Evolutionary conservation across 2,329 filamentous ascomycete species (phyloP), one percentile per base, ranked within the genome.

Genomic region (Raffaelea ambrosiae): DNA sequence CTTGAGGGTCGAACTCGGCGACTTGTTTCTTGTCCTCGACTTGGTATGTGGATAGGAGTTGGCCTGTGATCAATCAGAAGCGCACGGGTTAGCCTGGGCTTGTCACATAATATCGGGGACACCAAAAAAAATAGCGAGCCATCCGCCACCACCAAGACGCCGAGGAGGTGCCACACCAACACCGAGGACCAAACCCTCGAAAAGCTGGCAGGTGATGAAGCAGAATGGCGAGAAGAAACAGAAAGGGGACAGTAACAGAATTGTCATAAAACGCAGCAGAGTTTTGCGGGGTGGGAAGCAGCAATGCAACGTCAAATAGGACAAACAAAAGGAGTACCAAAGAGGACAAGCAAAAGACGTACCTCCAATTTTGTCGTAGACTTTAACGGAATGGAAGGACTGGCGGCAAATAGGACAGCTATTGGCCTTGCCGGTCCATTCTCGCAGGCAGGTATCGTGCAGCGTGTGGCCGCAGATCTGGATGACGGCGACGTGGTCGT

Each of bases 381-480:
- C 82, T 63, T 93, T 82, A 55, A 98, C 90, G 58, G 84, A 71
- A 66, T 97, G 91, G 71, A 98, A 97, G 54, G 78, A 81, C 59
- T 88, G 86, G 57, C 93, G 86, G 68, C 93, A 98, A 65, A 98
- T 95, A 41, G 93, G 93, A 66, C 93, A 98, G 63, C 90, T 96
- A 68, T 97, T 98, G 54, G 93, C 91, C 65, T 94, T 86, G 67
- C 94, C 88, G 41, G 91, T 88, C 93, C 93, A 98, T 57, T 89
- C 88, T 58, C 86, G 85, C 57, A 98, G 76, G 66, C 93, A 98
- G 46, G 85, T 82, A 69, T 98, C 84, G 69, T 98, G 93, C 57
- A 98, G 74, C 57, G 90, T 79, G 72, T 98, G 94, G 50, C 88
- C 86, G 67, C 93, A 98, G 42, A 88, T 84, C 51, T 81, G 72